Evolutionary conservation across 2,329 filamentous ascomycete genomes (phyloP).

Genomic region (Botryotinia globosa): DNA sequence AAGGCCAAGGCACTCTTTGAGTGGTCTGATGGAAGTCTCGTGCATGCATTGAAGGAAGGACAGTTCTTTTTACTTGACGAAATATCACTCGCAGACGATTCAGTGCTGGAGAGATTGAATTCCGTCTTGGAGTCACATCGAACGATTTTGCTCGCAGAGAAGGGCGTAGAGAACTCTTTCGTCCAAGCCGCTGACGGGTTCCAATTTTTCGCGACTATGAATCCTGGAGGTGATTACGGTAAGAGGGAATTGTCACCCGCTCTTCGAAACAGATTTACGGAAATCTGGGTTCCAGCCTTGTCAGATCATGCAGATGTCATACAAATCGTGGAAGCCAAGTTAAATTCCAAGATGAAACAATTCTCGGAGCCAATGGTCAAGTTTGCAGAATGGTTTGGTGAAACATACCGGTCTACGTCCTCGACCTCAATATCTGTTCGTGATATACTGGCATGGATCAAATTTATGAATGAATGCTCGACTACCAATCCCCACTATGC

Average conservation of each 20-base stretch:
- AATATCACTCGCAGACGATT: constrained; percentile 96
- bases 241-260: constrained; percentile 97
- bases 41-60: constrained; percentile 88
- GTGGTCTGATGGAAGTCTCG: constrained; percentile 91
- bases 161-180: constrained; percentile 79
- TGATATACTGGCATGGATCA: constrained; percentile 89
- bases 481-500: constrained; percentile 46
- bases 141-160: constrained; percentile 87
- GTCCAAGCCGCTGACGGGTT: constrained; percentile 75
- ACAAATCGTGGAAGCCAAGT: constrained; percentile 79
- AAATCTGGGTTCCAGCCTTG: constrained; percentile 94
- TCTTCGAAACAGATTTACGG: constrained; percentile 91
- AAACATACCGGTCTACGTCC: constrained; percentile 71
- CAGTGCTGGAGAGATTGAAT: constrained; percentile 92
- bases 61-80: constrained; percentile 94
- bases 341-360: constrained; percentile 53
- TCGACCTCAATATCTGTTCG: constrained; percentile 82
- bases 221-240: constrained; percentile 95
- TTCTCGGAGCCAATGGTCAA: constrained; percentile 70
- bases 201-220: constrained; percentile 98
- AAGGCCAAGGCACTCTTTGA: constrained; percentile 87
- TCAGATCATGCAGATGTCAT: constrained; percentile 82
- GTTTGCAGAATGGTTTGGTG: constrained; percentile 92
- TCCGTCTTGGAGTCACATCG: constrained; percentile 89
- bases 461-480: constrained; percentile 72